Base-by-base conservation (phyloP, 805 yeast species). In the Millerozyma miso region DNA sequence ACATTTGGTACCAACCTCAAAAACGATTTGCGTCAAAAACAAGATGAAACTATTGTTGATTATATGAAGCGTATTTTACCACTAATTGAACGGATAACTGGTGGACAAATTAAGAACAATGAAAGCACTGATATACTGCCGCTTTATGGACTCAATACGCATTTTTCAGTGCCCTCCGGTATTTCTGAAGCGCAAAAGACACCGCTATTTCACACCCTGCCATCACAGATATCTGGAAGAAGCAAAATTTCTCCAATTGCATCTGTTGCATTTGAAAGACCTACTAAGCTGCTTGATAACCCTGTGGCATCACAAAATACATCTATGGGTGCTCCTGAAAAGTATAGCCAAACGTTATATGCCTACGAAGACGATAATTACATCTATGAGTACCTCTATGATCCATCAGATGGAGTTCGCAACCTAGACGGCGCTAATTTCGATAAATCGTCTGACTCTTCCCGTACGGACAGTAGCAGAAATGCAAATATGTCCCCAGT, bases 61-160 rank as follows among this genome's bases (percentile, higher is more conserved):
- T 51, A 47, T 35, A 31, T 46, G n/a, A 35, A 32, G 38, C 38
- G 52, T 31, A 33, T 47, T 15, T 44, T 41, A 19, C 39, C 45
- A 12, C 29, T 23, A 7, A 23, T 23, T 23, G 29, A 23, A 23
- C 29, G 29, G 10, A 23, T 23, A 6, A 10, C 6, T 7, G 10
- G 10, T 23, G 29, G 29, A 7, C 10, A 23, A 7, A 10, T 23
- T 23, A 23, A 23, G 10, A 23, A 6, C 10, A 23, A 23, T 23
- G 29, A 10, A 23, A 7, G 10, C 10, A 23, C 6, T 6, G 29
- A 23, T 7, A 6, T 23, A 23, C 29, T 23, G 10, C 6, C 6
- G 10, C 10, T 7, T 7, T 10, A 6, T 23, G 10, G 10, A 23
- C 10, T 23, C 6, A 6, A 6, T 23, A 23, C 10, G 10, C 29